Evolutionary conservation across 192 early-diverging fungal species (phyloP), one percentile per base, ranked within the genome.

Genomic region (Coemansia sp.): DNA sequence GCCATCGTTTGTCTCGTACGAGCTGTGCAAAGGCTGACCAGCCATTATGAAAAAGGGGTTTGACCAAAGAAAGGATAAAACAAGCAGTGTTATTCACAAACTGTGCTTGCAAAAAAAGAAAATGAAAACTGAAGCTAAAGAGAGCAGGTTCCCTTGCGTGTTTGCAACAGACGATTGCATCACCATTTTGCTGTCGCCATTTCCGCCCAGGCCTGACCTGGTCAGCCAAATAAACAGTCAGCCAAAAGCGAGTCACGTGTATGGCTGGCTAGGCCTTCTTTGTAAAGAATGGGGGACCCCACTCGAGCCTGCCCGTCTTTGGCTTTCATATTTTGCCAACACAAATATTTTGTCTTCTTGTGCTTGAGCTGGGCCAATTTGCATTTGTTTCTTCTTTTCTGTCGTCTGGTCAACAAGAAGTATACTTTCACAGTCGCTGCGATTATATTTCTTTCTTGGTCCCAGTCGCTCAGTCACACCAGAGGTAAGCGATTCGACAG

Each of bases 1-100:
- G 50, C 47, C 58, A n/a, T 60, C 43, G 23, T 41, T 37, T 6
- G 63, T 31, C 56, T 37, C 68, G 25, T 57, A 45, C 47, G 49
- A 17, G 35, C 48, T 23, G 45, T 19, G n/a, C 12, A 35, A 41
- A 21, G 39, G 58, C 26, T 54, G 27, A 6, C 3, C 8, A 35
- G 49, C 31, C 61, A 63, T 63, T 54, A 12, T 38, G 38, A 19
- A 62, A 41, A 38, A 35, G 25, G 2, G 43, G n/a, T 17, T 47
- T 47, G 43, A 17, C 12, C 11, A 41, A 16, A 22, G 26, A 16
- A 59, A 23, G 25, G 23, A 6, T 26, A n/a, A 29, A 35, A 19
- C 19, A 39, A 12, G n/a, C 12, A 47, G 43, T 47, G 43, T 4
- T 12, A 6, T 47, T 12, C 14, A 17, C 43, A 55, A 55, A 29